Evolutionary conservation across 192 early-diverging fungal species (phyloP), one percentile per base, ranked within the genome.

Genomic region (Allomyces javanicus): DNA sequence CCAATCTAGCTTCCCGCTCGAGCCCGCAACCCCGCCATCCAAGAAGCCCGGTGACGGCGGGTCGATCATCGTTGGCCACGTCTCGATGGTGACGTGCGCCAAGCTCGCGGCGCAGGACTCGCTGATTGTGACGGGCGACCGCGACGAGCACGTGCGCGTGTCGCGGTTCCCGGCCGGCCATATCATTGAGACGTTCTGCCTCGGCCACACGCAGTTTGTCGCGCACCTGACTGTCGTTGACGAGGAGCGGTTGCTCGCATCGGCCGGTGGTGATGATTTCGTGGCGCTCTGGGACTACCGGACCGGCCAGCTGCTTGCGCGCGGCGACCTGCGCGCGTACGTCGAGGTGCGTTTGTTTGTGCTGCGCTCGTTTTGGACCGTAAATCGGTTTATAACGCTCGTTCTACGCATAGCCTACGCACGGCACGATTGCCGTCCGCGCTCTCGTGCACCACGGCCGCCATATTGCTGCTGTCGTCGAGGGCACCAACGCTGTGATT

Each of bases 91-190:
- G 17, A 25, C 63, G 7, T 24, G 24, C 11, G 68, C 79, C 86
- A 69, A 73, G 2, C 74, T 96, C 45, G 76, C 87, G 9, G 67
- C 68, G 10, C 81, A 86, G 62, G 73, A 81, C 63, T 79, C 81
- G 45, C 85, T 78, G 55, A 70, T 99, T 27, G 76, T 99, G 55
- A 94, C 96, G 11, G 83, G 87, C 62, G 96, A 99, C 72, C 87
- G 96, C 25, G 96, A 99, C 76, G 96, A 99, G 69, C 94, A 99
- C 74, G 86, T 99, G 66, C 87, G 96, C 10, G 78, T 99, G n/a
- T 92, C 89, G 66, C 76, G 78, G 43, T 97, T 86, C 72, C 96
- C 96, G 24, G 87, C 88, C 65, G 79, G 86, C 0, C 92, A 91
- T 72, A 91, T 88, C 67, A 94, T 99, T 70, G 81, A 91, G 69